Percentiles rank a stretch among this genome's conserved stretches.
Conservation (phyloP, 495 filamentous ascomycete genomes). For the Parathielavia appendiculata region DNA sequence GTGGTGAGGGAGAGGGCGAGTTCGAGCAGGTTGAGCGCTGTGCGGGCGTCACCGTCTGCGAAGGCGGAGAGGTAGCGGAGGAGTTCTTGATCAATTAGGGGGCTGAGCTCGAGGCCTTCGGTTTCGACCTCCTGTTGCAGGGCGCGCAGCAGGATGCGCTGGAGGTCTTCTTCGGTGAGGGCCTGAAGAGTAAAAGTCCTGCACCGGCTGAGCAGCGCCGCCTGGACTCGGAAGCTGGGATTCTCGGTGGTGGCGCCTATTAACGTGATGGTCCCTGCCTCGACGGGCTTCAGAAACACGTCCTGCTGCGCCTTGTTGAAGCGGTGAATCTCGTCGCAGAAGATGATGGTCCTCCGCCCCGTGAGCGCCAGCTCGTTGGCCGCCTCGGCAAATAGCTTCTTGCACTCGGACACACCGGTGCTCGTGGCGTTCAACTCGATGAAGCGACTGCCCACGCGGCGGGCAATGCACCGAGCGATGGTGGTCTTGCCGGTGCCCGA, state of each 20-base stretch:
- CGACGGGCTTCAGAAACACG: constrained; percentile 89
- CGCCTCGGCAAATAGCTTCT: constrained; percentile 87
- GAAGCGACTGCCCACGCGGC: constrained; percentile 72
- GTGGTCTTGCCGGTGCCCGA: constrained; percentile 96
- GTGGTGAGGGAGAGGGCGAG: constrained; percentile 62
- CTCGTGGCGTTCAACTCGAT: constrained; percentile 96
- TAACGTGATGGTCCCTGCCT: constrained; percentile 82
- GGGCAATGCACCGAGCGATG: constrained; percentile 89
- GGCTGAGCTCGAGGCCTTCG: constrained; percentile 32
- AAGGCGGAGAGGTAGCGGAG: constrained; percentile 77
- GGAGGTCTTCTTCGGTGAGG: constrained; percentile 64
- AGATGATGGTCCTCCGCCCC: constrained; percentile 88
- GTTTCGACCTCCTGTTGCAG: constrained; percentile 51
- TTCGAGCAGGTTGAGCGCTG: constrained; percentile 87
- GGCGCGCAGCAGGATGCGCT: constrained; percentile 68
- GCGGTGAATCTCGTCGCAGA: constrained; percentile 95
- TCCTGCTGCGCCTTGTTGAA: constrained; percentile 94
- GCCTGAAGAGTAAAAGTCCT: constrained; percentile 80
- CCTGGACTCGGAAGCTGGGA: constrained; percentile 89
- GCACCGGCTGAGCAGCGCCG: constrained; percentile 81
- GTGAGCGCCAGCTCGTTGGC: constrained; percentile 75
- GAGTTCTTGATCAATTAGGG: constrained; percentile 70
- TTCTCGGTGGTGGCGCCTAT: constrained; percentile 98
- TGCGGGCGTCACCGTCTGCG: constrained; percentile 86
- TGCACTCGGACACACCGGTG: constrained; percentile 84